Evolutionary conservation across 1,139 yeast genomes (phyloP), one percentile per base, ranked within the genome.

Genomic region (Kurtzmaniella quercitrusa): DNA sequence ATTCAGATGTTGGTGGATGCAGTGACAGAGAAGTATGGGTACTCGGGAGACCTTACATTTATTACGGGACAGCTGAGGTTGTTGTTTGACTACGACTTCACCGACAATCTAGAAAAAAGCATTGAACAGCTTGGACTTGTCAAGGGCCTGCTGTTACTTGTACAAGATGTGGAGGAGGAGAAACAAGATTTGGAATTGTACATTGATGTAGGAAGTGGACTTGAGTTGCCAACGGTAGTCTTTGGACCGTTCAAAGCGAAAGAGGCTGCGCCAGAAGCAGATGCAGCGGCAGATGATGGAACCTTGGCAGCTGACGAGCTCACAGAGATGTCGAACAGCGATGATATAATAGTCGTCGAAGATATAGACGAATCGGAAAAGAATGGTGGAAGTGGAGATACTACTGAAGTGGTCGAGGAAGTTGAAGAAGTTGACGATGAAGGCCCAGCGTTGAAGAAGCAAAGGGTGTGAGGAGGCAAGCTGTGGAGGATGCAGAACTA

Each of bases 81-180:
- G 48, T 64, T 94, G 10, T 89, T 88, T 56, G 98, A 94, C 62
- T 74, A 74, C 42, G 99, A 94, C 56, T 89, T 88, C 61, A 96
- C 89, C 43, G 98, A 91, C 56, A 84, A 91, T 55, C 55, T 74
- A 9, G 70, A 68, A 0, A 70, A 67, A 38, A 61, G 72, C 0
- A 63, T 93, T 18, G 48, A 52, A 0, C 79, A 78, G 2, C 62
- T 93, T 18, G 85, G 84, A 5, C 66, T 91, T 27, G 56, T 54
- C 8, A 67, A 70, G 39, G 93, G 91, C 4, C 76, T 81, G 18
- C 69, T 82, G 27, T 42, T 93, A 12, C 75, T 86, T 2, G 73
- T 93, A 12, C 81, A 85, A 46, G 98, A 93, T 62, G 96, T 89
- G 41, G 79, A 77, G 31, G 94, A 85, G 46, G 75, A 69, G 39